A percentile compares a stretch with the other conserved stretches of the same genome.
Conservation (phyloP, 257 asterid species). For the Hygrophila difformis region DNA sequence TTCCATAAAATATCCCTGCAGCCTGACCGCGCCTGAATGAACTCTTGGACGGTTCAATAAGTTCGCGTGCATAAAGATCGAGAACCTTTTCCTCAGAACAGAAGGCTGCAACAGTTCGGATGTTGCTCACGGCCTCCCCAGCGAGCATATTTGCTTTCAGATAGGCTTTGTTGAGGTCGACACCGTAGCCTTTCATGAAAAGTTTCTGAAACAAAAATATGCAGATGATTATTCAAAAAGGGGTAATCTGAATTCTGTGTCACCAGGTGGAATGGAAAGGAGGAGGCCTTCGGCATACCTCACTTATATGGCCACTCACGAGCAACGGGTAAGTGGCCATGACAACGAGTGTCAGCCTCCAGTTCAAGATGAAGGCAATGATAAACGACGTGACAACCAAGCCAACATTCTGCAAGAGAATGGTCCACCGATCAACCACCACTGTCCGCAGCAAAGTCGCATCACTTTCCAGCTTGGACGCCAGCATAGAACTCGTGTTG, state of each 20-base stretch:
- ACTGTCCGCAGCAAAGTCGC: conserved; percentile 76
- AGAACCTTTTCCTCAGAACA: conserved; percentile 85
- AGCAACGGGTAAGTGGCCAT: conserved; percentile 79
- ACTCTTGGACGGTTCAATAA: conserved; percentile 65
- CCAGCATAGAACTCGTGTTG: conserved; percentile 80
- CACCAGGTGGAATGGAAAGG: not conserved
- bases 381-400: conserved; percentile 69
- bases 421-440: conserved; percentile 86
- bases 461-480: conserved; percentile 75
- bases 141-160: conserved; percentile 97
- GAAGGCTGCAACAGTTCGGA: conserved; percentile 89
- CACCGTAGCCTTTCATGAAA: conserved; percentile 91
- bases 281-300: conserved; percentile 69
- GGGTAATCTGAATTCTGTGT: not conserved
- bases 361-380: conserved; percentile 87
- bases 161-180: conserved; percentile 82
- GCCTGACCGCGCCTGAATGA: conserved; percentile 86
- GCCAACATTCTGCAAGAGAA: conserved; percentile 81
- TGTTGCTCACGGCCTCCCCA: conserved; percentile 97
- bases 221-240: conserved; percentile 8
- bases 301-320: conserved; percentile 94
- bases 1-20: conserved; percentile 86
- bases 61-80: conserved; percentile 63
- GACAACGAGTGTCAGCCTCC: conserved; percentile 95
- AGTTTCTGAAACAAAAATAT: conserved; percentile 60